Conservation (phyloP, 495 filamentous ascomycete genomes). For the Evernia prunastri region DNA sequence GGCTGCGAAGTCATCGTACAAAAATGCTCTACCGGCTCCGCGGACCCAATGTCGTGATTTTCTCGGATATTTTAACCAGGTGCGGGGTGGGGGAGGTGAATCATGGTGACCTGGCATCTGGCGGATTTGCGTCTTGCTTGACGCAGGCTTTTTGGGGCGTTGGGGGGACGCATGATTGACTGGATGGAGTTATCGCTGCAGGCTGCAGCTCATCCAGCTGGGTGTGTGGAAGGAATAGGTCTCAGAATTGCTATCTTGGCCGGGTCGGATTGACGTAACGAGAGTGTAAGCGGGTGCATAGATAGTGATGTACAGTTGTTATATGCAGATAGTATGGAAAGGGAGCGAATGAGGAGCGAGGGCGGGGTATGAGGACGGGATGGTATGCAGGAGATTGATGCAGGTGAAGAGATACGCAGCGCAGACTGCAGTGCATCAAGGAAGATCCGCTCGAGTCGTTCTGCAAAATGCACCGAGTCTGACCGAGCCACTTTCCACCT, state of each 20-base stretch:
- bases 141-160: not conserved
- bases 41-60: slow-evolving; percentile 7
- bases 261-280: too few relatives aligned
- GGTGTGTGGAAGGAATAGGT: not conserved
- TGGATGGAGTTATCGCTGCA: not conserved
- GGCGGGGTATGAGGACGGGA: too few relatives aligned
- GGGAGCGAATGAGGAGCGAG: too few relatives aligned
- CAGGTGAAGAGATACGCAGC: too few relatives aligned
- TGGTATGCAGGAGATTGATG: too few relatives aligned
- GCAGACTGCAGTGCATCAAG: not conserved
- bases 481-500: not conserved
- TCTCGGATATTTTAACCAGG: slow-evolving; percentile 2
- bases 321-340: too few relatives aligned
- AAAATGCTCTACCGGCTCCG: not conserved
- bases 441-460: not conserved
- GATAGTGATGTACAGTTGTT: too few relatives aligned
- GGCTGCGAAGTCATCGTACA: not conserved
- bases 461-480: not conserved
- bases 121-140: not conserved
- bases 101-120: slow-evolving; percentile 1
- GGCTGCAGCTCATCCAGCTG: not conserved
- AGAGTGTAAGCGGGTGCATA: too few relatives aligned
- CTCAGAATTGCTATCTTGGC: not conserved
- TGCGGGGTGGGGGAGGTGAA: not conserved
- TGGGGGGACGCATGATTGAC: not conserved